Base-by-base conservation (phyloP, 768 basidiomycete species). In the Phlebiopsis gigantea region DNA sequence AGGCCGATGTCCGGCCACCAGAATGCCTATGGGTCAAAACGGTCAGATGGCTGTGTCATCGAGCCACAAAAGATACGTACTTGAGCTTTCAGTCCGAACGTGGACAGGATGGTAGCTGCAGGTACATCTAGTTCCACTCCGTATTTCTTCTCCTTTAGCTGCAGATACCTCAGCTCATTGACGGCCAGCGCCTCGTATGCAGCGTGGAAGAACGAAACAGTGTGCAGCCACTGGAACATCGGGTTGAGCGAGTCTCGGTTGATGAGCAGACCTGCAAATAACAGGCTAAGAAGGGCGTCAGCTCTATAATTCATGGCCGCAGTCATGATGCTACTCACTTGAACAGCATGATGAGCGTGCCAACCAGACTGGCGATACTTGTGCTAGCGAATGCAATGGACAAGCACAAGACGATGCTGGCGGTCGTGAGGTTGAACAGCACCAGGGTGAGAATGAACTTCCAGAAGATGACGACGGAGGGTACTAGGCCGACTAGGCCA, bases 121-220 rank as follows among this genome's bases (percentile, higher is more conserved):
- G 97, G 96, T 0, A 99, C 87, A 65, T 98, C 95, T 44, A 99
- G 78, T 65, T 98, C 97, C 2, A 99, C 89, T 26, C 97, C 97
- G 69, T 95, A 98, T 90, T 89, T 91, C 62, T 86, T 81, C 67
- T 99, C 93, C 69, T 92, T 93, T 31, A 99, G 75, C 66, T 94
- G 91, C 26, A 98, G 74, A 72, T 97, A 98, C 49, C 95, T 79
- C 56, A 99, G 76, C 70, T 99, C 97, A 68, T 98, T 99, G 56
- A 99, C 97, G n/a, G 95, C 86, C 39, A 99, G 79, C 0, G 91
- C 95, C 73, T 99, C 97, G 63, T 94, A 98, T 0, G 92, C 97
- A 22, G 97, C 96, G 73, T 99, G 97, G 86, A 97, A 99, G 79
- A 98, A 98, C 5, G 94, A 97, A 5, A 91, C 66, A 0, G 88